phyloP scores from a whole-genome alignment of 1,139 yeast genomes.

The Tardiomyces digboiensis region DNA sequence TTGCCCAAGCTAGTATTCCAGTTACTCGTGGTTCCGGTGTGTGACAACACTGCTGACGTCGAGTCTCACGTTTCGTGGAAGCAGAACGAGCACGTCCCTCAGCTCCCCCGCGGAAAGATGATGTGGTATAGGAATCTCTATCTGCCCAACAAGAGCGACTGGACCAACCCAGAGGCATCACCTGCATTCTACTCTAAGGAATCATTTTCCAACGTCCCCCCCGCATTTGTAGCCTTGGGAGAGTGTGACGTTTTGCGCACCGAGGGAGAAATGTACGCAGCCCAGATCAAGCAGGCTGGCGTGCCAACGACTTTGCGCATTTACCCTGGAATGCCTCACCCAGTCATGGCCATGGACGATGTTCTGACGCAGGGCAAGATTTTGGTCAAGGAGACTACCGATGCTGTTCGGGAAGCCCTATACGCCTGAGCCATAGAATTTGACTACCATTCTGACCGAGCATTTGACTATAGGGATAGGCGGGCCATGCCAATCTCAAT shows the following conservation, averaged over 20 bases:
- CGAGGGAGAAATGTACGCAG: constrained; percentile 37
- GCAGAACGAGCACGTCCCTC: constrained; percentile 36
- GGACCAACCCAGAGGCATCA: constrained; percentile 35
- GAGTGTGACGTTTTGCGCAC: constrained; percentile 39
- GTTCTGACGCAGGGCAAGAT: constrained; percentile 33
- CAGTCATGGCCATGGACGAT: constrained; percentile 41
- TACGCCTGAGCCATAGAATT: too few species aligned
- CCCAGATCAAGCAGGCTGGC: constrained; percentile 33
- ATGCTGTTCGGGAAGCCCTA: constrained; percentile 12
- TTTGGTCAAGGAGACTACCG: constrained; percentile 26
- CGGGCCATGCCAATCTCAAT: too few species aligned
- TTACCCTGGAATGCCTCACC: constrained; percentile 39
- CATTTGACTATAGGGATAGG: too few species aligned
- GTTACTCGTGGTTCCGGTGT: constrained; percentile 39
- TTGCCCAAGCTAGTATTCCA: constrained; percentile 35
- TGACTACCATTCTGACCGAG: too few species aligned
- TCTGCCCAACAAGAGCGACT: constrained; percentile 30
- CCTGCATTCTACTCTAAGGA: constrained; percentile 36
- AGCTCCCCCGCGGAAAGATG: constrained; percentile 41
- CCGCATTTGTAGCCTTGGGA: constrained; percentile 36
- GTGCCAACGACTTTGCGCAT: constrained; percentile 28
- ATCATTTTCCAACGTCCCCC: constrained; percentile 33
- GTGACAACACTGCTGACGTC: constrained; percentile 37
- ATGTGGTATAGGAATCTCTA: constrained; percentile 39
- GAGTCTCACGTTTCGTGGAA: constrained; percentile 34